Evolutionary conservation across 768 basidiomycete species (phyloP), one percentile per base, ranked within the genome.

Genomic region (Leccinum boreale): DNA sequence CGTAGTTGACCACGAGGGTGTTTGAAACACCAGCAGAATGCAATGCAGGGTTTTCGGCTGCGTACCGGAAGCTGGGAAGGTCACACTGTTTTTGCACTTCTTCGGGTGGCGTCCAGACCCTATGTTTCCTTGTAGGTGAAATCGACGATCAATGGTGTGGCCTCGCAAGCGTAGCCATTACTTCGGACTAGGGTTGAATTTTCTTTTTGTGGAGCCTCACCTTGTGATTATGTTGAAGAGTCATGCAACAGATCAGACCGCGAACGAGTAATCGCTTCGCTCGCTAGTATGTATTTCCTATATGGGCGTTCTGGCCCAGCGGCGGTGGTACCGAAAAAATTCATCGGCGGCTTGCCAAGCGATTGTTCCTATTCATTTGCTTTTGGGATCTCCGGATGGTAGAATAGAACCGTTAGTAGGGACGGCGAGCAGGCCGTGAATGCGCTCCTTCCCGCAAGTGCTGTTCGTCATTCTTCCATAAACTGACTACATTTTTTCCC

Each of bases 61-160:
- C 52, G 28, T 52, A 62, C 49, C 46, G 44, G 51, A 60, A 56
- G 35, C 57, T 71, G 48, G 21, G 54, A 35, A 55, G 36, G 11
- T 11, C 36, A 36, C 54, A 63, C 48, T 62, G 58, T 36, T 63
- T 67, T 42, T 59, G 59, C 44, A 53, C 56, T 36, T 53, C 54
- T 8, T 24, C 17, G 10, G 59, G 58, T 57, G 61, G 63, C 46
- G 68, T 66, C 15, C 26, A 65, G 21, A 72, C 76, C 12, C 57
- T 74, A 21, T 79, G 74, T 59, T 70, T 79, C 45, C 67, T 80
- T 10, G 53, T 79, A 7, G 79, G 79, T 11, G 55, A 61, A 50
- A 46, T 65, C 64, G 24, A 61, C 65, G 19, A 61, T 51, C 44
- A 44, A n/a, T 58, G 71, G 62, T 62, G 58, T 56, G 64, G 67